Conservation (phyloP, 257 asterid genomes). For the Solanum chmielewskii region DNA sequence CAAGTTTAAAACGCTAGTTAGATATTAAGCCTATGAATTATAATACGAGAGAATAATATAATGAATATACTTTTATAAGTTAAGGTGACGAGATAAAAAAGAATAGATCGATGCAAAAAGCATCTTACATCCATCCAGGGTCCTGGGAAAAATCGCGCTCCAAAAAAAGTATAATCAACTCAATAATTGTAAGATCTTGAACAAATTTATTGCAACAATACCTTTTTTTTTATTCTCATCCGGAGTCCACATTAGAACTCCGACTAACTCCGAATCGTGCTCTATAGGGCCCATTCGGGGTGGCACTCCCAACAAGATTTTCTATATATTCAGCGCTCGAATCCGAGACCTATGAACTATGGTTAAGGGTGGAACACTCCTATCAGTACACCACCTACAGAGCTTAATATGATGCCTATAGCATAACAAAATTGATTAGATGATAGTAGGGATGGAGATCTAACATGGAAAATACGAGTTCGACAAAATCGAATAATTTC, state of each 20-base stretch:
- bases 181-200: background rate
- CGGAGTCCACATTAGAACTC: too few relatives aligned
- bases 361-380: background rate
- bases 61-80: too few relatives aligned
- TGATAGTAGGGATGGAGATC: background rate
- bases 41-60: too few relatives aligned
- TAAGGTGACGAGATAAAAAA: background rate
- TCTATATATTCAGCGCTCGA: accelerated
- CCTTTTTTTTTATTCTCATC: background rate
- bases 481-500: background rate
- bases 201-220: background rate
- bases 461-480: background rate
- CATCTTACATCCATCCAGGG: too few relatives aligned
- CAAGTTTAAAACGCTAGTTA: background rate
- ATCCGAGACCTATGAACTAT: background rate
- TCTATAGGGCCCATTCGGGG: accelerated
- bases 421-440: background rate
- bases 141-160: too few relatives aligned
- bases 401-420: background rate
- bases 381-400: background rate
- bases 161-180: background rate
- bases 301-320: background rate
- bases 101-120: background rate
- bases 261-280: accelerated
- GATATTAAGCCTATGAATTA: too few relatives aligned